A percentile compares a stretch with the other conserved stretches of the same genome.
Conservation (phyloP, 805 yeast genomes). For the Wickerhamomyces bovis region DNA sequence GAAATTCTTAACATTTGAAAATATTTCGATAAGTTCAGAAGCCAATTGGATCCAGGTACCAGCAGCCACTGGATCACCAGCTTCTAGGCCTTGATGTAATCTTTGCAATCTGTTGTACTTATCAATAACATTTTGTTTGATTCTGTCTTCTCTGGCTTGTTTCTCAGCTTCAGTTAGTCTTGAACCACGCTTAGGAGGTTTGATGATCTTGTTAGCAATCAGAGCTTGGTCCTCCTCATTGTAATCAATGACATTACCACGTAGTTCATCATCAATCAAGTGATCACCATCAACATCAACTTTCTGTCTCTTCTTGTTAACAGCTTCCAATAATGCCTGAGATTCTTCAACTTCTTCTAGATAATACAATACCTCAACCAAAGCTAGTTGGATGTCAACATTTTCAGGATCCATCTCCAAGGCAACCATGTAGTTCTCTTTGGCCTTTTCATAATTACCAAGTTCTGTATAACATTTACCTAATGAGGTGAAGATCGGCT, state of each 20-base stretch:
- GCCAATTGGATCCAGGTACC: conserved; percentile 81
- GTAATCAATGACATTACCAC: background rate
- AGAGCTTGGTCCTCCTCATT: conserved; percentile 16
- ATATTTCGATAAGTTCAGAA: conserved; percentile 75
- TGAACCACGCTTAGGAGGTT: conserved; percentile 26
- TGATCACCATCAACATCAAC: conserved; percentile 17
- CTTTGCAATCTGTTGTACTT: conserved; percentile 50
- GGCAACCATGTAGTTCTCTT: conserved; percentile 48
- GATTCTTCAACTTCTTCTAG: conserved; percentile 57
- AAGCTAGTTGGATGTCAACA: conserved; percentile 64
- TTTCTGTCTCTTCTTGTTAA: conserved; percentile 34
- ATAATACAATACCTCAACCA: conserved; percentile 78
- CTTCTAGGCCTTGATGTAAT: conserved; percentile 41
- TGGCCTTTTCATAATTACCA: conserved; percentile 63
- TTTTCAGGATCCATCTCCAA: conserved; percentile 54
- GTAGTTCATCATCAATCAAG: conserved; percentile 17
- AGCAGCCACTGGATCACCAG: conserved; percentile 54
- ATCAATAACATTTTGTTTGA: conserved; percentile 50
- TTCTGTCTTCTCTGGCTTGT: conserved; percentile 48
- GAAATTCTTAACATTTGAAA: conserved; percentile 69
- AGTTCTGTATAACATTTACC: conserved; percentile 76
- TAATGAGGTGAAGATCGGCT: conserved; percentile 44
- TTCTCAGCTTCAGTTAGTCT: conserved; percentile 39
- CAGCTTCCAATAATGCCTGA: conserved; percentile 46
- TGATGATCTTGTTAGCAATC: conserved; percentile 16